Base-by-base conservation (phyloP, 78 protist genomes). In the Fonticula alba region DNA sequence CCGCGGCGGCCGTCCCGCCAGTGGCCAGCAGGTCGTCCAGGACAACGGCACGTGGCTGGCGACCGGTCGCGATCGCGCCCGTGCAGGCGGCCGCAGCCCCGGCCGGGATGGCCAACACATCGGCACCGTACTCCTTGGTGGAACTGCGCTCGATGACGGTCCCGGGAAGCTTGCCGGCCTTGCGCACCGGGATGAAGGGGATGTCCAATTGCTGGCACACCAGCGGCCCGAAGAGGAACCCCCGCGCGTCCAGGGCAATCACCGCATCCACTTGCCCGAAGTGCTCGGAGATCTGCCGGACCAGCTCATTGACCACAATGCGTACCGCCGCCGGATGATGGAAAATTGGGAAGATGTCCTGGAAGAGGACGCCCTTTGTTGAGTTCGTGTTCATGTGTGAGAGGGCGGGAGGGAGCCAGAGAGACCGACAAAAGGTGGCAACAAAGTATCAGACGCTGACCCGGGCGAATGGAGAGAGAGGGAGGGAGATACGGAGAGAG, bases 1-100 rank as follows among this genome's bases (percentile, higher is more conserved):
- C 49, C 3, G 70, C 61, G 14, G 24, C 13, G 47, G 60, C 3
- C 10, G 70, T 63, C 38, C 76, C 76, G 40, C 76, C 76, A 3
- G 76, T 71, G 32, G 76, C 76, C n/a, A 71, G 40, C 31, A 71
- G 76, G 49, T 71, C 76, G 57, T 71, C 76, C n/a, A 71, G 58
- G 50, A 71, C n/a, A 53, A 19, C 26, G 58, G 6, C 17, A 2
- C 37, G 20, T 27, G 33, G 11, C 2, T 3, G 17, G 10, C 27
- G 26, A 20, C 14, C 24, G 43, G 43, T 3, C 43, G 62, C n/a
- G 26, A 22, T 7, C 27, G 40, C 14, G 62, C 19, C n/a, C 51
- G 51, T 1, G 51, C 15, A 9, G n/a, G 10, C 14, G 22, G 1
- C 51, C 26, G 47, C 6, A 10, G 47, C 10, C 22, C 54, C 6